A percentile compares a stretch with the other conserved stretches of the same genome.
Conservation (phyloP, 345 rosid genomes). For the Eucalyptus erythrocorys region DNA sequence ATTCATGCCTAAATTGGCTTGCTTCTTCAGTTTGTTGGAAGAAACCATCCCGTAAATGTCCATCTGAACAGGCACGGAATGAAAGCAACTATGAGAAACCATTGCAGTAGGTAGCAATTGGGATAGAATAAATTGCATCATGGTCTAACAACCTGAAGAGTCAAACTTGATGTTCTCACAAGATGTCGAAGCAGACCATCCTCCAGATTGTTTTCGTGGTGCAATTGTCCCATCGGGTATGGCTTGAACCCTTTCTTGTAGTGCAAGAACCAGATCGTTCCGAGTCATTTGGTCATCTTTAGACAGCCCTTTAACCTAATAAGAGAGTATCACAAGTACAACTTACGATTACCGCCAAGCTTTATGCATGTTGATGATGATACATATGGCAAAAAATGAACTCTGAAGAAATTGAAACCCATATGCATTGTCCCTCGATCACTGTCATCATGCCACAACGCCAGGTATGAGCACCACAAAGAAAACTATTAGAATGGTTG, state of each 20-base stretch:
- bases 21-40: constrained; percentile 66
- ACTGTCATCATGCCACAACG: not conserved
- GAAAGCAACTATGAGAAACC: not conserved
- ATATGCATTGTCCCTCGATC: not conserved
- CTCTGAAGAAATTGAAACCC: not conserved
- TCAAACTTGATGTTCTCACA: constrained; percentile 59
- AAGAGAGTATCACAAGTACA: not conserved
- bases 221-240: constrained; percentile 51
- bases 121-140: not conserved
- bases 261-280: constrained; percentile 39
- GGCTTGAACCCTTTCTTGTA: constrained; percentile 56
- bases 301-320: constrained; percentile 65
- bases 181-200: constrained; percentile 54
- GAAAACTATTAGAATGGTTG: not conserved
- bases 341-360: not conserved
- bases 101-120: not conserved
- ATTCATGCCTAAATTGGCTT: constrained; percentile 52
- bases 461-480: not conserved
- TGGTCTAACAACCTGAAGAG: constrained; percentile 28
- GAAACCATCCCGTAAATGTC: constrained; percentile 25
- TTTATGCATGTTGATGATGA: not conserved
- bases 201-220: constrained; percentile 20
- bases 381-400: not conserved
- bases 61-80: constrained; percentile 17
- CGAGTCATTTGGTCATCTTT: constrained; percentile 51